Evolutionary conservation across 169 alveolate genomes (phyloP), one percentile per base, ranked within the genome.

Genomic region (Plasmodium falciparum): DNA sequence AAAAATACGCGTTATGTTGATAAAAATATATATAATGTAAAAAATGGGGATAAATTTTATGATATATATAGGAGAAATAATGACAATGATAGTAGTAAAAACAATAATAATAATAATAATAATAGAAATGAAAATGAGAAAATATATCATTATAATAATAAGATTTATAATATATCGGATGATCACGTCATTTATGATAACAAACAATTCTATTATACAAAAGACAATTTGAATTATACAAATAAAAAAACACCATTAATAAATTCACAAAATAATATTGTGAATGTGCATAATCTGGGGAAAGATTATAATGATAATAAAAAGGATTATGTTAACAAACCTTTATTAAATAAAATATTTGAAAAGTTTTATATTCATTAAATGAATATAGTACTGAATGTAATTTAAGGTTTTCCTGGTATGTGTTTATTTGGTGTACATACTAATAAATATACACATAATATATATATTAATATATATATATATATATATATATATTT

Each of bases 1-100:
- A 67, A 67, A 43, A 1, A 67, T 67, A 76, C 89, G 4, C 47
- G 89, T 13, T 76, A 66, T 49, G 59, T 76, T 3, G 89, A 76
- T 45, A 76, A 76, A 24, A 52, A 76, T 43, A 3, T 22, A 2
- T 65, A 50, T 59, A 22, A 22, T 29, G 54, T 76, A 12, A 76
- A 71, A 71, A 76, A 49, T 65, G 61, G 20, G 0, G 54, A 63
- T 17, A 50, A 63, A 7, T 52, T 76, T 65, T 76, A 65, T 69
- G 72, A 63, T 66, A 17, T 75, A 4, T 29, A 75, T 62, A 11
- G 24, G 20, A 49, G 49, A 22, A 62, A 22, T 3, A 3, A 45
- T 62, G 58, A 73, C 29, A 52, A 73, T 20, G 86, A 50, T 1
- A n/a, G 39, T 26, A 22, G 12, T 11, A 2, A 8, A 7, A 43